phyloP scores from a whole-genome alignment of 108 stramenopile species.

The Skeletonema potamos region DNA sequence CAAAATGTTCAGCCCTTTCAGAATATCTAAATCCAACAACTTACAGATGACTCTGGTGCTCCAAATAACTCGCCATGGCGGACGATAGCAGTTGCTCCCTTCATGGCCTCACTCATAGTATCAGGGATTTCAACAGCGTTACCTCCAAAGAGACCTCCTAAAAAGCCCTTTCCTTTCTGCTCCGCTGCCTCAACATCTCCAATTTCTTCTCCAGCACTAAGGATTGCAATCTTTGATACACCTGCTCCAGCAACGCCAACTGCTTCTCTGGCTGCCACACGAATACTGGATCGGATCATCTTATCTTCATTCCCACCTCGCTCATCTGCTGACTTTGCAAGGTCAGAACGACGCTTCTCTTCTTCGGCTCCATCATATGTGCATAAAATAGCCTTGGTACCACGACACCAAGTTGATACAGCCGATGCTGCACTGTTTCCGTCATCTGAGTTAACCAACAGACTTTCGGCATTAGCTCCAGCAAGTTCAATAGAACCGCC shows the following conservation, averaged over 20 bases:
- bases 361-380: conserved; percentile 56
- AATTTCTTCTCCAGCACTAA: conserved; percentile 52
- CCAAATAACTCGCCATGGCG: conserved; percentile 82
- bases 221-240: conserved; percentile 50
- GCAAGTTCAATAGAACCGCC: conserved; percentile 68
- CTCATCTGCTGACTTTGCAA: conserved; percentile 7
- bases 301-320: conserved; percentile 29
- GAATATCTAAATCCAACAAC: conserved; percentile 2
- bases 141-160: conserved; percentile 44
- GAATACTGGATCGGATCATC: conserved; percentile 46
- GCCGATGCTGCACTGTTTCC: conserved; percentile 35
- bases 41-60: conserved; percentile 70
- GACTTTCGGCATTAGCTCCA: conserved; percentile 52
- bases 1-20: not conserved
- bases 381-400: conserved; percentile 51
- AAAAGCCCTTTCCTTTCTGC: conserved; percentile 24
- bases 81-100: conserved; percentile 29
- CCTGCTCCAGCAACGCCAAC: conserved; percentile 2
- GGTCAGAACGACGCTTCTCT: conserved; percentile 19
- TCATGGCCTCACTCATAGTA: conserved; percentile 48
- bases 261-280: conserved; percentile 59
- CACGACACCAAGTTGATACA: conserved; percentile 59
- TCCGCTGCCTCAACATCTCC: conserved; percentile 19
- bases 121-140: conserved; percentile 39
- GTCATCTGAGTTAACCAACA: conserved; percentile 41